phyloP scores from a whole-genome alignment of 2,329 filamentous ascomycete species.

The Ambrosiella cleistominuta region DNA sequence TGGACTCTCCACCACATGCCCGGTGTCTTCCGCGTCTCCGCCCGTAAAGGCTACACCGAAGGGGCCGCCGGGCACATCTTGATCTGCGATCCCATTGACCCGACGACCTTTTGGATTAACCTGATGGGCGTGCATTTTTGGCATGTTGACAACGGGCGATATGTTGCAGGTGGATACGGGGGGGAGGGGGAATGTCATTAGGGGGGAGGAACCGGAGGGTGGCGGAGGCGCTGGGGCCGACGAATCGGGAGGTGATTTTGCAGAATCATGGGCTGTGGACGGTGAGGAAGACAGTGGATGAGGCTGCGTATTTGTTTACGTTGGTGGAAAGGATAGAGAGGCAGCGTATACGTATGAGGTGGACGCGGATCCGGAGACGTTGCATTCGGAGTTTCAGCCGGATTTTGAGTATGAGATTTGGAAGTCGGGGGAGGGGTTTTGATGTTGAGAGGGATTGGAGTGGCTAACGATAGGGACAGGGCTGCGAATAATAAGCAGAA shows the following conservation, averaged over 20 bases:
- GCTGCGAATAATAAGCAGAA: neutral
- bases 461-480: neutral
- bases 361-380: slow-evolving; percentile 18
- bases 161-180: slow-evolving; percentile 39
- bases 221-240: slow-evolving; percentile 34
- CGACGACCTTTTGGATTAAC: slow-evolving; percentile 48
- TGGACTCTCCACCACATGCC: slow-evolving; percentile 27
- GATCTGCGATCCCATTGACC: slow-evolving; percentile 43
- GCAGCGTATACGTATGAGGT: slow-evolving; percentile 23
- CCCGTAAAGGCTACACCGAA: slow-evolving; percentile 33
- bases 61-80: slow-evolving; percentile 48
- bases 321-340: slow-evolving; percentile 22
- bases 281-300: slow-evolving; percentile 46
- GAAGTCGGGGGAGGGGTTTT: slow-evolving; percentile 14
- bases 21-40: slow-evolving; percentile 30
- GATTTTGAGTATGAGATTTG: slow-evolving; percentile 21
- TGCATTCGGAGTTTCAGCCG: slow-evolving; percentile 22
- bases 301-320: slow-evolving; percentile 47
- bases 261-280: slow-evolving; percentile 49
- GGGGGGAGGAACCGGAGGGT: slow-evolving; percentile 26
- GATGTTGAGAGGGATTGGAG: too few relatives aligned
- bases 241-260: slow-evolving; percentile 36
- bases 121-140: slow-evolving; percentile 44
- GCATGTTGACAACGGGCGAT: slow-evolving; percentile 39
- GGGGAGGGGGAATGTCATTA: slow-evolving; percentile 38